A percentile compares a stretch with the other conserved stretches of the same genome.
Evolutionary conservation across 371 early-diverging fungal species (phyloP).

Genomic region (Coemansia sp.): DNA sequence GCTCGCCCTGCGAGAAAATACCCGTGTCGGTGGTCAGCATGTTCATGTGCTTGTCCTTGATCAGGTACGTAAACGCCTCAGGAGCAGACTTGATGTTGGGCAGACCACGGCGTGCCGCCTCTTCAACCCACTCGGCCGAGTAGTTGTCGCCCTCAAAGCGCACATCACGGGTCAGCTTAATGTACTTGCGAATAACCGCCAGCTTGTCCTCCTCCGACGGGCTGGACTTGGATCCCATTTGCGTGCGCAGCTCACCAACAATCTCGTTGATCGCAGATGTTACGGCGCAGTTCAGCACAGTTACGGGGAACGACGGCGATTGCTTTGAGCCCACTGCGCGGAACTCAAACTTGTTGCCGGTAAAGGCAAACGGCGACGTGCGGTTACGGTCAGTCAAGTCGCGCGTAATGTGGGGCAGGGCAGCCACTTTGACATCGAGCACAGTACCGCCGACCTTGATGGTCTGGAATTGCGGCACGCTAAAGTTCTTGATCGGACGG

Average conservation of each 20-base stretch:
- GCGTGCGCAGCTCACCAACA: slow-evolving; percentile 66
- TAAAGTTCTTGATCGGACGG: slow-evolving; percentile 80
- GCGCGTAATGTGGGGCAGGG: slow-evolving; percentile 87
- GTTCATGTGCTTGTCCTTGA: slow-evolving; percentile 65
- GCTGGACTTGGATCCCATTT: slow-evolving; percentile 71
- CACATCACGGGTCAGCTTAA: slow-evolving; percentile 76
- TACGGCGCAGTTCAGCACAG: slow-evolving; percentile 90
- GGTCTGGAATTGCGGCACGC: slow-evolving; percentile 73
- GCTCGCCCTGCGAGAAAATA: slow-evolving; percentile 84
- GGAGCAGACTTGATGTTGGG: slow-evolving; percentile 88
- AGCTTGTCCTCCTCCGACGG: slow-evolving; percentile 84
- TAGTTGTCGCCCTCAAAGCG: slow-evolving; percentile 98
- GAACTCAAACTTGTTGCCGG: slow-evolving; percentile 75
- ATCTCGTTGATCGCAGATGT: slow-evolving; percentile 79
- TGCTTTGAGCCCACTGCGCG: slow-evolving; percentile 89
- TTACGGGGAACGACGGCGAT: slow-evolving; percentile 94
- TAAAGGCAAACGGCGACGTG: slow-evolving; percentile 98
- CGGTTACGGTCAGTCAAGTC: slow-evolving; percentile 98
- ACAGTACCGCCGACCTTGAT: slow-evolving; percentile 60
- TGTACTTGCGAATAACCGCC: slow-evolving; percentile 80
- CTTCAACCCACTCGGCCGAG: slow-evolving; percentile 75
- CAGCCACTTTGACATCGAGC: slow-evolving; percentile 91
- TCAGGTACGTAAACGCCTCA: slow-evolving; percentile 81
- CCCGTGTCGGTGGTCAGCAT: slow-evolving; percentile 75
- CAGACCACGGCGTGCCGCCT: slow-evolving; percentile 85